Evolutionary conservation across 345 rosid genomes (phyloP), one percentile per base, ranked within the genome.

Genomic region (Geranium brycei): DNA sequence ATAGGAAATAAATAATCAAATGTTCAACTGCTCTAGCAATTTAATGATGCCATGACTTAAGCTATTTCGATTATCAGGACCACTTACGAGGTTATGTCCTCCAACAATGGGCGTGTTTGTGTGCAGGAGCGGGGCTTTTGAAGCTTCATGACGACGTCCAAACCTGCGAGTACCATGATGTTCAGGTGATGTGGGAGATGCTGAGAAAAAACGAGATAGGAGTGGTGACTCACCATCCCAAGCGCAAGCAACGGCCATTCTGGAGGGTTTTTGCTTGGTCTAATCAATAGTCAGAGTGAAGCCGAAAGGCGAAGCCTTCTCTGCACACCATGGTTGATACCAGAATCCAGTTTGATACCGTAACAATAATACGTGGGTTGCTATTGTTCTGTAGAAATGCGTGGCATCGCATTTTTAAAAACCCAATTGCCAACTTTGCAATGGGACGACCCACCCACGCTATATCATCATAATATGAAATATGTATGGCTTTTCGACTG

Each of bases 111-210:
- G 19, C n/a, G 19, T 16, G 13, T 16, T 6, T 66, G 40, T 13
- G 35, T 30, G 63, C 77, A 81, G 87, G 86, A 62, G 75, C 58
- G 16, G 84, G 86, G 35, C 77, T 83, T 31, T 71, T 85, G 78
- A 83, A 79, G 70, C 91, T 85, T 12, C 87, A 75, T 55, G 79
- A 81, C 61, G 91, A 83, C 69, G 78, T 85, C 59, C 86, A 83
- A 62, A 83, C 77, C 57, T 85, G 87, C 62, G 91, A 80, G 62
- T 83, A 85, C 58, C 77, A 83, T 63, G 91, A 85, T 64, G 83
- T 85, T 67, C 85, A 82, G 61, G 87, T 85, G 62, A 85, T 85
- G 91, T 85, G 87, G 91, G 87, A 85, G 73, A 82, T 85, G 80
- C 83, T 85, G 69, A 76, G 68, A 38, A 71, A 79, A 70, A 70